A percentile compares a stretch with the other conserved stretches of the same genome.
Conservation (phyloP, 257 asterid genomes). For the Marsdenia floribunda region DNA sequence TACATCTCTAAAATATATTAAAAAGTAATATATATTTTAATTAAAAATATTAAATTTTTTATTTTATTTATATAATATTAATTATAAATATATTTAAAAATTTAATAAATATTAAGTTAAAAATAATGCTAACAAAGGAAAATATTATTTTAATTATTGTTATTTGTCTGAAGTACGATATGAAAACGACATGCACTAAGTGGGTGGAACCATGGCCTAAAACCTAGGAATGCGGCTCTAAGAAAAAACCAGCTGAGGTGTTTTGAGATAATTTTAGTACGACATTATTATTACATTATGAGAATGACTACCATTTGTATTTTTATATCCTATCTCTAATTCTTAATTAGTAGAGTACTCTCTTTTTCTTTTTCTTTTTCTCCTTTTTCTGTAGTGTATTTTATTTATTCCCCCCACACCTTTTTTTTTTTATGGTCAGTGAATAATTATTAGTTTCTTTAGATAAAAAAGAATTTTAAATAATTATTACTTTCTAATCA, state of each 20-base stretch:
- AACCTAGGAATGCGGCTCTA: background rate
- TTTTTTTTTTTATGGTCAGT: background rate
- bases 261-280: background rate
- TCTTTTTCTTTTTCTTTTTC: too few species aligned
- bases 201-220: background rate
- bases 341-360: too few species aligned
- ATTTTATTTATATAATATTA: too few species aligned
- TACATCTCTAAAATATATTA: too few species aligned
- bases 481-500: background rate
- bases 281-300: background rate
- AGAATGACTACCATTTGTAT: background rate
- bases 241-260: background rate
- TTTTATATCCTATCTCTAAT: background rate
- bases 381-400: too few species aligned
- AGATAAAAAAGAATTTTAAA: too few species aligned
- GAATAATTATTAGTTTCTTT: background rate
- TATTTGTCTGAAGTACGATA: background rate
- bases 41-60: too few species aligned
- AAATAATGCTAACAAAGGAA: background rate
- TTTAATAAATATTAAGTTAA: too few species aligned
- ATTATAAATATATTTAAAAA: too few species aligned
- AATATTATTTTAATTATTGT: too few species aligned
- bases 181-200: constrained; percentile 15
- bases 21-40: too few species aligned
- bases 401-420: background rate